Base-by-base conservation (phyloP, 805 yeast species). In the Candida cerambycidarum region DNA sequence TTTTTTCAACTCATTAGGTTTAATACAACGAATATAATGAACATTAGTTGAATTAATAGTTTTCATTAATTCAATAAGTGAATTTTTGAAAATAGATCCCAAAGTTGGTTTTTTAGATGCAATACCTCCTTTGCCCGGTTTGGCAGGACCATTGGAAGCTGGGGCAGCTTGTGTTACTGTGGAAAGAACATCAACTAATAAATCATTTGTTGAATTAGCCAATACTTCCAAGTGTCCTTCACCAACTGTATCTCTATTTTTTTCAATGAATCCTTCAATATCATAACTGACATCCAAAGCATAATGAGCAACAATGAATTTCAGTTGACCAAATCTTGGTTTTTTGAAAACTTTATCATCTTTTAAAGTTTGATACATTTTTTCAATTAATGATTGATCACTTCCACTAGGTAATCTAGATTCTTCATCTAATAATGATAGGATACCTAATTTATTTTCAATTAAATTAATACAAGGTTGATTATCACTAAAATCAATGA, bases 21-120 rank as follows among this genome's bases (percentile, higher is more conserved):
- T 92, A 61, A 93, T 92, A 74, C 99, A 92, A 61, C 99, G 84
- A 60, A 92, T 92, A 59, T 92, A 92, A 63, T 92, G 99, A 29
- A 85, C 99, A 62, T 93, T 92, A 2, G 98, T 92, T 1, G 96
- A 85, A 62, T 92, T 81, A 45, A 92, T 92, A 0, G 98, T 92
- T 28, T 69, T 70, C 99, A 93, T 92, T 52, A 92, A 78, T 55
- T 92, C 97, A 55, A 89, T 86, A 65, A 92, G 76, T 2, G 97
- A 92, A 43, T 81, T 82, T 62, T 92, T 92, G 77, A 92, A 92
- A 63, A 92, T 89, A 2, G 95, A 86, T 24, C 98, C 99, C 48
- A 92, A 75, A 1, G 99, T 92, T 41, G 97, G 97, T 60, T 92
- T 90, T 54, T 83, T 82, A 48, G 71, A 76, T 3, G 78, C 76